phyloP scores from a whole-genome alignment of 2,329 filamentous ascomycete genomes.

The Ophiostoma australiae region DNA sequence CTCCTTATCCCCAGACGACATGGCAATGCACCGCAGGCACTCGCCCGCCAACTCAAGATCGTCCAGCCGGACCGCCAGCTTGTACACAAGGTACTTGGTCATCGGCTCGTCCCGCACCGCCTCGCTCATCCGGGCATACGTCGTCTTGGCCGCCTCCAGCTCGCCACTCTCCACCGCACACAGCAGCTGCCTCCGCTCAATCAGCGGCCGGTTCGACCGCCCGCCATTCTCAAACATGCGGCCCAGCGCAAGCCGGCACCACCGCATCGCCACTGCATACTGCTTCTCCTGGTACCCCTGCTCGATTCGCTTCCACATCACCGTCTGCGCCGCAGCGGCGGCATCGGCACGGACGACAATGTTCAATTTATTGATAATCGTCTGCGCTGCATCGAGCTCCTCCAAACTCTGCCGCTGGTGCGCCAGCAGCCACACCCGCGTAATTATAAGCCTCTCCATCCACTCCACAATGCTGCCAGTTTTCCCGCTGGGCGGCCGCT shows the following conservation, averaged over 20 bases:
- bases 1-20: conserved; percentile 50
- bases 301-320: conserved; percentile 79
- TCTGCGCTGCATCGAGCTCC: conserved; percentile 30
- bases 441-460: conserved; percentile 65
- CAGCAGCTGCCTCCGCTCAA: conserved; percentile 66
- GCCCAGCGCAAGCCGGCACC: conserved; percentile 68
- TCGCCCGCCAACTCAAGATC: conserved; percentile 56
- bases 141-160: conserved; percentile 47
- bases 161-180: conserved; percentile 61
- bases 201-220: conserved; percentile 60
- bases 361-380: conserved; percentile 42
- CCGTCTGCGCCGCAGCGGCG: conserved; percentile 61
- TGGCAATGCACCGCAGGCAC: conserved; percentile 58
- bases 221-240: conserved; percentile 61
- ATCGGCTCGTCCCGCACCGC: conserved; percentile 55
- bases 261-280: conserved; percentile 55
- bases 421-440: conserved; percentile 61
- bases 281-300: conserved; percentile 48
- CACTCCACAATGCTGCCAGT: conserved; percentile 39
- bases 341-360: conserved; percentile 53
- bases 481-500: conserved; percentile 34
- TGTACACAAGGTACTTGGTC: conserved; percentile 72
- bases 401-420: conserved; percentile 39
- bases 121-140: conserved; percentile 57
- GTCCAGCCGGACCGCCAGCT: conserved; percentile 56